Conservation (phyloP, 345 rosid genomes). For the Eucalyptus lansdowneana region DNA sequence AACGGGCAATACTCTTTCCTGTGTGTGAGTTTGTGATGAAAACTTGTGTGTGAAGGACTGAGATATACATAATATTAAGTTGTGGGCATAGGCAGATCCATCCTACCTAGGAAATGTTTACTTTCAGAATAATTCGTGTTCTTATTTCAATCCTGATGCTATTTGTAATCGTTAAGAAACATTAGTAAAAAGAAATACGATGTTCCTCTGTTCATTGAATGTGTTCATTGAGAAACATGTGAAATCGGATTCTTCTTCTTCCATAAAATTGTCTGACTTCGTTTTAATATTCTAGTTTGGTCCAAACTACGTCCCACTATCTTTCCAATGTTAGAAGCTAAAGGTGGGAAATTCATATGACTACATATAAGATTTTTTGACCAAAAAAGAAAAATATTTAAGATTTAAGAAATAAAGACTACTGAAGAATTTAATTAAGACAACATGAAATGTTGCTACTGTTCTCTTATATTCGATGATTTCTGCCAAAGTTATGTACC, state of each 20-base stretch:
- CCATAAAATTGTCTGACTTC: too few species aligned
- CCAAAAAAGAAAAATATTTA: too few species aligned
- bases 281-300: not conserved
- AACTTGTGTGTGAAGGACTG: not conserved
- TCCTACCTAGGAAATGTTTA: not conserved
- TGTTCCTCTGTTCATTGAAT: not conserved
- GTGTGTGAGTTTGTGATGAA: too few species aligned
- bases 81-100: not conserved
- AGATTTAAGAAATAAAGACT: too few species aligned
- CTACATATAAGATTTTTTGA: too few species aligned
- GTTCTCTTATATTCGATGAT: too few species aligned
- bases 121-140: too few species aligned
- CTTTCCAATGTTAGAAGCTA: not conserved
- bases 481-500: too few species aligned
- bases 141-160: not conserved
- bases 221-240: not conserved
- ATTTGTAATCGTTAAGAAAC: not conserved
- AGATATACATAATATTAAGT: too few species aligned
- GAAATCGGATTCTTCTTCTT: not conserved
- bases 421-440: too few species aligned
- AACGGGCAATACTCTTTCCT: too few species aligned
- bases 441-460: too few species aligned
- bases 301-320: not conserved
- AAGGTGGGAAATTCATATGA: not conserved
- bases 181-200: not conserved